Conservation (phyloP, 139 green algal genomes). For the Ostreobium quekettii region DNA sequence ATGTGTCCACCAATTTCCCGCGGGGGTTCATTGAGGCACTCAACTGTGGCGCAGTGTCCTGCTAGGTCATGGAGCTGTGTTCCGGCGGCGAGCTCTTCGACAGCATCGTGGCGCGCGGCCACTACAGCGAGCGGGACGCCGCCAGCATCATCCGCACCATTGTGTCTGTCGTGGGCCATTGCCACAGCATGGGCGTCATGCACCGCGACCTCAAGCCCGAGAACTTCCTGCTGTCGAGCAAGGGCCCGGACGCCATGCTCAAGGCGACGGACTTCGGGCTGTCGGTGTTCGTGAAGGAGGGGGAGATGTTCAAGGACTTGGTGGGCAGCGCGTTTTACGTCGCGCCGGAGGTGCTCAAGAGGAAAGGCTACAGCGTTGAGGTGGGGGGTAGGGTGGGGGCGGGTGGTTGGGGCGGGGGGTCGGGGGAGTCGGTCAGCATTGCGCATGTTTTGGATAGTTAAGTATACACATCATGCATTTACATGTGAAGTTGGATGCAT, state of each 20-base stretch:
- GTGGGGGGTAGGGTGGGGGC: too few relatives aligned
- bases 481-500: too few relatives aligned
- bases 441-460: too few relatives aligned
- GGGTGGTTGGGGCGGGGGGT: too few relatives aligned
- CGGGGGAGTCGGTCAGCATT: too few relatives aligned
- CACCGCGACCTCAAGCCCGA: constrained; percentile 79
- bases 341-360: constrained; percentile 45
- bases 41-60: too few relatives aligned
- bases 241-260: constrained; percentile 50
- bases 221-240: constrained; percentile 91
- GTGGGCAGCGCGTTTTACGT: constrained; percentile 88
- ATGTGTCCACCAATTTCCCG: too few relatives aligned
- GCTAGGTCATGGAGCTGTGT: constrained; percentile 90
- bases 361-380: constrained; percentile 18
- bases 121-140: constrained; percentile 76
- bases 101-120: constrained; percentile 72
- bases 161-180: constrained; percentile 76
- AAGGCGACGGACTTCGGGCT: constrained; percentile 93
- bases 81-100: constrained; percentile 95
- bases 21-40: too few relatives aligned
- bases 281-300: constrained; percentile 77
- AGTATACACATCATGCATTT: too few relatives aligned
- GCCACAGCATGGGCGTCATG: constrained; percentile 80
- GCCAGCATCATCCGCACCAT: constrained; percentile 80
- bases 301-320: constrained; percentile 73